Evolutionary conservation across 2,329 filamentous ascomycete genomes (phyloP).

Genomic region (Didymellaceae sp.): DNA sequence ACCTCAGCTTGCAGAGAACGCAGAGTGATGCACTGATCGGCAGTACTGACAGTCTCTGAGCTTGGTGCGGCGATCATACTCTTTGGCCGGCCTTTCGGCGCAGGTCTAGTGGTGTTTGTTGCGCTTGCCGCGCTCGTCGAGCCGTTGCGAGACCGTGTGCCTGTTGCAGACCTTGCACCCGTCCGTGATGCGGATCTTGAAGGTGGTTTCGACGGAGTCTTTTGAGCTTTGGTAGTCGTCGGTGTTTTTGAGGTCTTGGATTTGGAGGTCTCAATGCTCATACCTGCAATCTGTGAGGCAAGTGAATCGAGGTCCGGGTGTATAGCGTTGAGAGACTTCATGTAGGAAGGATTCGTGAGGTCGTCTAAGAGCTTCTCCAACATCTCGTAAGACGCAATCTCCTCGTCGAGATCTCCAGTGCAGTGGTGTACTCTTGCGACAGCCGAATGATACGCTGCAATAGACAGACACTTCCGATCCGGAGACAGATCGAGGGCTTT

Average conservation of each 20-base stretch:
- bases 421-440: slow-evolving; percentile 58
- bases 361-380: slow-evolving; percentile 55
- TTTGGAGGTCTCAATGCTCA: slow-evolving; percentile 43
- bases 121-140: slow-evolving; percentile 23
- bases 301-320: slow-evolving; percentile 42
- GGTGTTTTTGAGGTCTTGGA: slow-evolving; percentile 19
- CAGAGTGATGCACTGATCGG: slow-evolving; percentile 49
- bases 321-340: slow-evolving; percentile 36
- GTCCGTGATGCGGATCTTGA: slow-evolving; percentile 15
- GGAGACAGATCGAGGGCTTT: slow-evolving; percentile 56
- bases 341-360: slow-evolving; percentile 48
- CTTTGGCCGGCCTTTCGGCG: slow-evolving; percentile 22
- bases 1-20: slow-evolving; percentile 56
- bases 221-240: slow-evolving; percentile 29
- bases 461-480: slow-evolving; percentile 56
- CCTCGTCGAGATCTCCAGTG: slow-evolving; percentile 56
- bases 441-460: slow-evolving; percentile 59
- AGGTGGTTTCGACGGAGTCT: slow-evolving; percentile 26
- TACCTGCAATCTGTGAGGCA: slow-evolving; percentile 51
- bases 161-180: slow-evolving; percentile 20
- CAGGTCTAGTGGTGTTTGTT: slow-evolving; percentile 10
- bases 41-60: slow-evolving; percentile 21
- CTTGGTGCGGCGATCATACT: slow-evolving; percentile 9
- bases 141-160: slow-evolving; percentile 24
- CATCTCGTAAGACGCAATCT: slow-evolving; percentile 57